phyloP scores from a whole-genome alignment of 2,329 filamentous ascomycete species.

The Ceratocystis colombiana region DNA sequence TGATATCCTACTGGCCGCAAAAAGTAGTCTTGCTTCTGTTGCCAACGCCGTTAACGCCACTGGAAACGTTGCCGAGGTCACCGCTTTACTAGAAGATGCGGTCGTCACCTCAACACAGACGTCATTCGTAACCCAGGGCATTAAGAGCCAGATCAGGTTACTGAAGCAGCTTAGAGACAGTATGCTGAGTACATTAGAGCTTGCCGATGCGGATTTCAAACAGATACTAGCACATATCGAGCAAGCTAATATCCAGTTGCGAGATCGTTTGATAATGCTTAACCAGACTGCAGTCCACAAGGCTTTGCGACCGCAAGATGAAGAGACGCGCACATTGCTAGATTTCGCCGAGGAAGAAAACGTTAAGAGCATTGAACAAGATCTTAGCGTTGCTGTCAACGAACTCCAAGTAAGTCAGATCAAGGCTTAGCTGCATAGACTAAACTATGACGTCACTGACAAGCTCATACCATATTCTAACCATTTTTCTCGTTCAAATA shows the following conservation, averaged over 20 bases:
- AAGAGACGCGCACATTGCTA: constrained; percentile 53
- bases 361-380: constrained; percentile 55
- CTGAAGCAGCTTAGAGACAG: constrained; percentile 43
- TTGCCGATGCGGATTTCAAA: constrained; percentile 50
- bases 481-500: constrained; percentile 26
- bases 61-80: constrained; percentile 62
- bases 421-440: not conserved
- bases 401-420: constrained; percentile 50
- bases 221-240: constrained; percentile 56
- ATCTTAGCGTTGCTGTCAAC: constrained; percentile 60
- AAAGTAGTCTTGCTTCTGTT: constrained; percentile 77
- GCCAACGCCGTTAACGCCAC: constrained; percentile 75
- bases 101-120: constrained; percentile 62
- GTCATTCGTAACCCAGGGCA: constrained; percentile 54
- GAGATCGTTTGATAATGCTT: constrained; percentile 56
- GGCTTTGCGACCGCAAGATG: constrained; percentile 49
- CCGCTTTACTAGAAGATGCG: constrained; percentile 69
- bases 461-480: not conserved
- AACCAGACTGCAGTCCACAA: constrained; percentile 54
- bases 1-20: constrained; percentile 72
- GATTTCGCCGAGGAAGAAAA: constrained; percentile 68
- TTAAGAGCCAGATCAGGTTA: constrained; percentile 46
- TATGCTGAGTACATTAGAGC: constrained; percentile 47
- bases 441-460: not conserved
- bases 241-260: constrained; percentile 52